Base-by-base conservation (phyloP, 805 yeast genomes). In the Saccharomyces paradoxus region DNA sequence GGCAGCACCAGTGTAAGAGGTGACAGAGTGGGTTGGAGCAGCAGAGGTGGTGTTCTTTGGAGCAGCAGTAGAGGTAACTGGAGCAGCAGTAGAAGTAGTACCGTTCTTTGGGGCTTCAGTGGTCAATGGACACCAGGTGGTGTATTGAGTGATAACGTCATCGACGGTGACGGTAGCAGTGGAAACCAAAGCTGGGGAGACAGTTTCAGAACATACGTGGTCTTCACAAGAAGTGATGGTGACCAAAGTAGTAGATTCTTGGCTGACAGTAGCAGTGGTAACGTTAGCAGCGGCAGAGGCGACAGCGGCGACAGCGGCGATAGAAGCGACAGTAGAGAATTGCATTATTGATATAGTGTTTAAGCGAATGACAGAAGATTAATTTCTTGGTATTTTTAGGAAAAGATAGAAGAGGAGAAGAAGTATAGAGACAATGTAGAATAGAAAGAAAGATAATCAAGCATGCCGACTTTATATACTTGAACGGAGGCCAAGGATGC, bases 1-100 rank as follows among this genome's bases (percentile, higher is more conserved):
- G 59, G 78, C 80, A 62, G 74, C 79, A 73, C 74, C 78, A 58
- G 69, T 66, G 72, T 60, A 73, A 53, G 74, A 58, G 54, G 74
- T 53, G 54, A 59, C 60, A 44, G 65, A 44, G 63, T 58, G 46
- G 57, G 55, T 37, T 37, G 44, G 44, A 41, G 65, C 55, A 51
- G 62, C 59, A 46, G 54, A 49, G 24, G 44, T 37, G 24, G 44
- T 37, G 44, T 37, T 37, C 44, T 37, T 37, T 37, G 61, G 50
- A 52, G 59, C 60, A 17, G 17, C 44, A 37, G 44, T 37, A n/a
- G 44, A 9, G 22, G 17, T 37, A 37, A 37, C 44, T 37, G 44
- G 44, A 37, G 44, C 44, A 21, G 44, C 22, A 37, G 44, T 37
- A 37, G 44, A 37, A 37, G 44, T 37, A n/a, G 41, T 37, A 37